Conservation (phyloP, 345 rosid species). For the Citrus hindsii region DNA sequence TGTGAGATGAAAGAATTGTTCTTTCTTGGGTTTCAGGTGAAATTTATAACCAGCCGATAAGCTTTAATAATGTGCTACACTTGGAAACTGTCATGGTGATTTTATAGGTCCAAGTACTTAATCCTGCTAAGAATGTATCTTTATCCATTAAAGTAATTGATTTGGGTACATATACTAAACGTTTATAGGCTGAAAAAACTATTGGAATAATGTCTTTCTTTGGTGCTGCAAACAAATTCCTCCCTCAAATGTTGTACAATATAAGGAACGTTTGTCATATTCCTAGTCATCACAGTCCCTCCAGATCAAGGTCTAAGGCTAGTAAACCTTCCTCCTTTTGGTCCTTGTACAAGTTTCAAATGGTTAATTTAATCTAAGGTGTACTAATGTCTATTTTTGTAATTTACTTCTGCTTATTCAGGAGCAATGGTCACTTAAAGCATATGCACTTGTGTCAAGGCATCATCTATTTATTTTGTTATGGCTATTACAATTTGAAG, state of each 20-base stretch:
- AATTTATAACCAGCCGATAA: background rate
- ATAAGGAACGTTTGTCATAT: background rate
- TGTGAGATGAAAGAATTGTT: background rate
- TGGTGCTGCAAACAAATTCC: background rate
- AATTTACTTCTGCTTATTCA: background rate
- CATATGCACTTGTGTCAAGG: background rate
- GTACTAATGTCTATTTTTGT: background rate
- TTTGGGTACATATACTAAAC: background rate
- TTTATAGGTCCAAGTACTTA: background rate
- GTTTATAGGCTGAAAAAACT: background rate
- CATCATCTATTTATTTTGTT: background rate
- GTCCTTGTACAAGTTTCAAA: background rate
- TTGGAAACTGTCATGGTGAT: background rate
- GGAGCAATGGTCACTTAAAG: background rate
- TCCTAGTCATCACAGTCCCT: background rate
- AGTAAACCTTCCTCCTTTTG: background rate
- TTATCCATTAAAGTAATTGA: background rate
- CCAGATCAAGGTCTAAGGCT: background rate
- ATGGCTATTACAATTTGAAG: conserved; percentile 4
- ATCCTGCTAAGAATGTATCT: background rate
- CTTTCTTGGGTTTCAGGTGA: background rate
- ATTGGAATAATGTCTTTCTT: background rate
- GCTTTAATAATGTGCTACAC: background rate
- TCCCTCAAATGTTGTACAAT: background rate
- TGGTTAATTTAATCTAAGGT: background rate